Evolutionary conservation across 805 yeast species (phyloP), one percentile per base, ranked within the genome.

Genomic region (Komagataella mondaviorum): DNA sequence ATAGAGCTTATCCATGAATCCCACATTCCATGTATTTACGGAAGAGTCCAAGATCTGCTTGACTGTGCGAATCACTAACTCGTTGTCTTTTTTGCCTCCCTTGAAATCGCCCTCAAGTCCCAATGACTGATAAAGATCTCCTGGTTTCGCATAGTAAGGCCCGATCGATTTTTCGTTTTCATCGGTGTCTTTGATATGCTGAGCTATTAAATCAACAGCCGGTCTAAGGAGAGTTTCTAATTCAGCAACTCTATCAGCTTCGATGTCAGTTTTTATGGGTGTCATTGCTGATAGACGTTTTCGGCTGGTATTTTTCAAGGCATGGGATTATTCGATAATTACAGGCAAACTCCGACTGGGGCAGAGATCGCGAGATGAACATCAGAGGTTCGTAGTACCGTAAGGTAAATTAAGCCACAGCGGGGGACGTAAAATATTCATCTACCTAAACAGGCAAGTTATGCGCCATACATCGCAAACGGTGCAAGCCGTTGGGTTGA

Each of bases 21-120:
- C 95, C 0, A 87, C 83, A 61, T 84, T 85, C 95, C 95, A 88
- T 0, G 95, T 88, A 50, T 82, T 85, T 45, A 85, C 88, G 0
- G 91, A 83, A 58, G 81, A 76, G 49, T 76, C 66, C 55, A 87
- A 66, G 1, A 87, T 76, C 24, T 54, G 54, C 10, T 64, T 48
- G 1, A 64, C 59, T 3, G 46, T 48, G 2, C 50, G 56, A 54
- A 64, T 61, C 6, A 59, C 24, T 1, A 2, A 10, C 2, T 69
- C 68, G 0, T 71, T 63, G 17, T 67, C 68, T 22, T 30, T 30
- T 44, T n/a, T n/a, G 46, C 23, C 23, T 4, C 20, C 23, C 4
- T 44, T 44, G 16, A 18, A 17, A n/a, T 10, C 14, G 6, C 16
- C 14, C 6, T 44, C 46, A 18, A 72, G 56, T 3, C 69, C 59